Conservation (phyloP, 495 filamentous ascomycete species). For the Aspergillus cavernicola region DNA sequence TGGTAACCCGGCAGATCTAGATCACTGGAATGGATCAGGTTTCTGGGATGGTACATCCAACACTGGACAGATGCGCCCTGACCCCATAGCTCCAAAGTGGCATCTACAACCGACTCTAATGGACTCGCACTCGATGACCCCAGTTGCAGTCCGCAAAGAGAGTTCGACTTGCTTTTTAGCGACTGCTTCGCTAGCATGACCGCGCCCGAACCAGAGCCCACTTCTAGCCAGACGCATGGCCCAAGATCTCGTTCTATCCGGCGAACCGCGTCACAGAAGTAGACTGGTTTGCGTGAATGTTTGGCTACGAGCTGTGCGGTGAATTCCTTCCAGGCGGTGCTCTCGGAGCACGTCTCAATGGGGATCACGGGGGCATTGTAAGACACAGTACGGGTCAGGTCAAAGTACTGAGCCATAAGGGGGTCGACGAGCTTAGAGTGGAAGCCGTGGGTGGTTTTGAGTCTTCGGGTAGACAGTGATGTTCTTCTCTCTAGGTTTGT, state of each 20-base stretch:
- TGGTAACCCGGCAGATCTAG: neutral
- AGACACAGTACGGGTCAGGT: slow-evolving; percentile 18
- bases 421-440: slow-evolving; percentile 44
- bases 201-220: neutral
- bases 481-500: slow-evolving; percentile 10
- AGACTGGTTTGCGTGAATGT: slow-evolving; percentile 49
- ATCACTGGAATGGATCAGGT: no score
- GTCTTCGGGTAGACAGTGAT: slow-evolving; percentile 17
- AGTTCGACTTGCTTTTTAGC: neutral
- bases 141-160: neutral
- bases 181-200: neutral
- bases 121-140: neutral
- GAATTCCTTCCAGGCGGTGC: slow-evolving; percentile 24
- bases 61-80: neutral
- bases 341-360: slow-evolving; percentile 27
- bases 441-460: slow-evolving; percentile 49
- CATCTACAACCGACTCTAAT: neutral
- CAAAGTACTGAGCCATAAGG: slow-evolving; percentile 24
- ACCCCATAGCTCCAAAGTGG: neutral
- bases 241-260: slow-evolving; percentile 30
- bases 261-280: slow-evolving; percentile 44
- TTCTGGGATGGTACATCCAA: neutral
- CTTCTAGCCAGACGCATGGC: slow-evolving; percentile 8
- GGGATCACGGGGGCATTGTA: slow-evolving; percentile 31
- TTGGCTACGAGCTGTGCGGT: slow-evolving; percentile 18